Evolutionary conservation across 176 grass and related monocot genomes (phyloP), one percentile per base, ranked within the genome.

Genomic region (Tillandsia leiboldiana): DNA sequence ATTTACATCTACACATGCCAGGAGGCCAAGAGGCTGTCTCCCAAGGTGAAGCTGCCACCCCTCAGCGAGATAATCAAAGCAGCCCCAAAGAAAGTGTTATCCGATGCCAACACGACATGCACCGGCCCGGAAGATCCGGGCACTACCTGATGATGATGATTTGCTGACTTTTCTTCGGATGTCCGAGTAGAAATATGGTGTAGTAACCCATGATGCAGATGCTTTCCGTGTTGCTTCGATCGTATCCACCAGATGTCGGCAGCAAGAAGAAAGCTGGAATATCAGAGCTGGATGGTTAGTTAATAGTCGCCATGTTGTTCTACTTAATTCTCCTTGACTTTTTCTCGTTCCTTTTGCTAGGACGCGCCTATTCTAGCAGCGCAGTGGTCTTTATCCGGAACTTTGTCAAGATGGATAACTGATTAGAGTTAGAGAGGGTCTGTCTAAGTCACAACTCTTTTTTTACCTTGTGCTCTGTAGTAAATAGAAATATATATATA

Each of bases 1-100:
- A 90, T 99, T 11, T 79, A 93, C 69, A 93, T 99, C 77, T 99
- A 90, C 78, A 79, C 87, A 1, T 87, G 83, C 1, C 87, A 93
- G 70, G 87, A 93, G 69, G 89, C 89, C 47, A 92, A 92, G 59
- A 82, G 76, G 63, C 67, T 90, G 63, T 42, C 76, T 14, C 84
- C 86, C 4, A 99, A 83, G 74, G 53, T 66, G 9, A 80, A 89
- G 66, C 65, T 87, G 51, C 70, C 85, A 2, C 63, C 63, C 63
- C 49, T 69, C 28, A 14, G 29, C 24, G 81, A 79, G 22, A 50
- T 76, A 47, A 77, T 69, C 47, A 85, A 77, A 65, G 22, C 62
- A 47, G 78, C 72, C 14, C 20, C 65, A 24, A 80, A 56, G 48
- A 87, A 82, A 58, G 69, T 73, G 27, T 69, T 33, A 62, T 50